Percentiles rank a stretch among this genome's conserved stretches.
Conservation (phyloP, 495 filamentous ascomycete species). For the Darksidea phi region DNA sequence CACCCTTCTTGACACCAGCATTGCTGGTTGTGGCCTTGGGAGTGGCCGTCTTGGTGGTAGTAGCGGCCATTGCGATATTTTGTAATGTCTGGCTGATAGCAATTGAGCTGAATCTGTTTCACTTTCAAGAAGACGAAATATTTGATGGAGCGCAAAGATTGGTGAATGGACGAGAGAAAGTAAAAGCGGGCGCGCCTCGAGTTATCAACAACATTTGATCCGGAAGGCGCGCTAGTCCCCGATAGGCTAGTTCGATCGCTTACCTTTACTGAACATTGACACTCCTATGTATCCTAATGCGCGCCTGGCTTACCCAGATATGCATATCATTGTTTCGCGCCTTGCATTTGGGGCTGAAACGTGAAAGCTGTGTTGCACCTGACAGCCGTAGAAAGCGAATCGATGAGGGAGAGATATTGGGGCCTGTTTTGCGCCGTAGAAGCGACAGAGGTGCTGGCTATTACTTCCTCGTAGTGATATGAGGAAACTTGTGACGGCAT, state of each 20-base stretch:
- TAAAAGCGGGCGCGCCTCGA: background rate
- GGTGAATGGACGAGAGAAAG: background rate
- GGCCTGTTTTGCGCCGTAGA: background rate
- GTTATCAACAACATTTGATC: constrained; percentile 1
- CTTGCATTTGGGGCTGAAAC: constrained; percentile 32
- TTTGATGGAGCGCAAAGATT: background rate
- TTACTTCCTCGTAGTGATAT: too few species aligned
- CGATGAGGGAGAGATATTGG: background rate
- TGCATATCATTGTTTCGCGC: constrained; percentile 13
- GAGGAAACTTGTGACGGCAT: too few species aligned
- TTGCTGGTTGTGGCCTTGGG: constrained; percentile 17
- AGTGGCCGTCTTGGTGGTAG: constrained; percentile 17
- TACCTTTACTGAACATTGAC: too few species aligned
- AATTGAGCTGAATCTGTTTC: too few species aligned
- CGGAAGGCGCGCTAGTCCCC: background rate
- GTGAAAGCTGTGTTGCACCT: background rate
- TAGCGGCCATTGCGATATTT: constrained; percentile 23
- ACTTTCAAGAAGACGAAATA: background rate
- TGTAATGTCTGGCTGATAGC: background rate
- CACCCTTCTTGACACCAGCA: constrained; percentile 15
- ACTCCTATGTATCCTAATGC: background rate
- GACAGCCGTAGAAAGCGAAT: background rate
- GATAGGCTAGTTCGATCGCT: background rate
- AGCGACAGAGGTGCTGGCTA: background rate
- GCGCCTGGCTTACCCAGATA: constrained; percentile 12